A percentile compares a stretch with the other conserved stretches of the same genome.
phyloP scores from a whole-genome alignment of 2,329 filamentous ascomycete species.

The Fusarium fracticaudum region DNA sequence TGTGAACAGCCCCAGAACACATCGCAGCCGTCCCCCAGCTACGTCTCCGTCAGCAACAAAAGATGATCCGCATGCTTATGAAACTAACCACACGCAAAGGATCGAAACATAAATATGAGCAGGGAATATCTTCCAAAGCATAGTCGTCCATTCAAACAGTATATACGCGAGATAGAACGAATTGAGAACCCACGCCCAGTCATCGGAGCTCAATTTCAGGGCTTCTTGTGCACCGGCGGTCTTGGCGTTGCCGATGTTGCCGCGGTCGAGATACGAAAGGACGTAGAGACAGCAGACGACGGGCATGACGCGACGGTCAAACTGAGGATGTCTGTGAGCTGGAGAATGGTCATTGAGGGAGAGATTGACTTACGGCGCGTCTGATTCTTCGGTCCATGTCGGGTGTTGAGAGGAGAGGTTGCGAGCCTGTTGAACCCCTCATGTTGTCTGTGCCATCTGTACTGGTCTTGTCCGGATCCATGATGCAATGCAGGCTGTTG shows the following conservation, averaged over 20 bases:
- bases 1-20: slow-evolving; percentile 20
- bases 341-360: too few relatives aligned
- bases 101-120: slow-evolving; percentile 21
- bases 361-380: too few relatives aligned
- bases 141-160: slow-evolving; percentile 31
- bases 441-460: background rate
- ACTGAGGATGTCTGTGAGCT: background rate
- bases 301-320: slow-evolving; percentile 27
- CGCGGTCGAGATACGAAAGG: slow-evolving; percentile 32
- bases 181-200: slow-evolving; percentile 38
- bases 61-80: too few relatives aligned
- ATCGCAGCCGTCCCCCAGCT: slow-evolving; percentile 36
- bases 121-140: slow-evolving; percentile 35
- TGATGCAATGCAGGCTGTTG: background rate
- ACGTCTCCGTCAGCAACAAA: accelerated
- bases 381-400: background rate
- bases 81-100: too few relatives aligned
- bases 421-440: background rate
- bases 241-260: slow-evolving; percentile 38
- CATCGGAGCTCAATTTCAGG: background rate
- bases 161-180: slow-evolving; percentile 35
- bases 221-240: slow-evolving; percentile 26
- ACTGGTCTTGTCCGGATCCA: background rate
- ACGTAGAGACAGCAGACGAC: slow-evolving; percentile 35
- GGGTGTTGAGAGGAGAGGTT: background rate